Conservation (phyloP, 495 filamentous ascomycete genomes). For the Hypoxylon rickii region DNA sequence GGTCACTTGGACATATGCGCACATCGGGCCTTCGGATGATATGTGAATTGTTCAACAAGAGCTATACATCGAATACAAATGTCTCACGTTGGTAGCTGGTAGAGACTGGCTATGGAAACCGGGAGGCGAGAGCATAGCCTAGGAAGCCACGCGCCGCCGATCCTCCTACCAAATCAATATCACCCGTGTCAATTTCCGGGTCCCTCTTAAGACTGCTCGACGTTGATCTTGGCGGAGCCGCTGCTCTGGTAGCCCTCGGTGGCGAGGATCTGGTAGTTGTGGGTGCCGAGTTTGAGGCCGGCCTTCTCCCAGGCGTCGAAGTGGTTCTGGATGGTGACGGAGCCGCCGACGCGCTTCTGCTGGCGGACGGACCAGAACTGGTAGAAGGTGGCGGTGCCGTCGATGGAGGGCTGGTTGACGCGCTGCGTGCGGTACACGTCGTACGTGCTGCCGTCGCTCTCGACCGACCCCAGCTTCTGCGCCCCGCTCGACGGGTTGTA, state of each 20-base stretch:
- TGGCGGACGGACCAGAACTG: constrained; percentile 63
- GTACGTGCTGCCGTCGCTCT: constrained; percentile 65
- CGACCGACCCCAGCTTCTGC: constrained; percentile 57
- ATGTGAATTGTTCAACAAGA: too few relatives aligned
- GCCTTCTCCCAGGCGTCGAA: constrained; percentile 63
- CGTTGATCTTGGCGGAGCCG: constrained; percentile 47
- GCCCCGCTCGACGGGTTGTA: constrained; percentile 60
- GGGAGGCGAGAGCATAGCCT: too few relatives aligned
- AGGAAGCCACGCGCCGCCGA: too few relatives aligned
- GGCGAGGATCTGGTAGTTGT: constrained; percentile 66
- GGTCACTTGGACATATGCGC: too few relatives aligned
- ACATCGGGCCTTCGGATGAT: too few relatives aligned
- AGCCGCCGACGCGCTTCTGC: constrained; percentile 53
- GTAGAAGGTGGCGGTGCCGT: constrained; percentile 58
- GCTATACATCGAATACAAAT: too few relatives aligned
- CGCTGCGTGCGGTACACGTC: constrained; percentile 64
- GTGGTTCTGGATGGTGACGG: constrained; percentile 59
- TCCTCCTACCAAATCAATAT: too few relatives aligned
- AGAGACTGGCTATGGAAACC: too few relatives aligned
- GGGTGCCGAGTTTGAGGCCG: constrained; percentile 56
- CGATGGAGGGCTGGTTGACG: constrained; percentile 63
- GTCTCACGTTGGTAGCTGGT: too few relatives aligned
- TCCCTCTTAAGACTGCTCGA: constrained; percentile 33
- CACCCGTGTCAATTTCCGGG: too few relatives aligned
- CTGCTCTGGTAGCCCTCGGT: constrained; percentile 58